phyloP scores from a whole-genome alignment of 768 basidiomycete species.

The Daedaleopsis sinensis region DNA sequence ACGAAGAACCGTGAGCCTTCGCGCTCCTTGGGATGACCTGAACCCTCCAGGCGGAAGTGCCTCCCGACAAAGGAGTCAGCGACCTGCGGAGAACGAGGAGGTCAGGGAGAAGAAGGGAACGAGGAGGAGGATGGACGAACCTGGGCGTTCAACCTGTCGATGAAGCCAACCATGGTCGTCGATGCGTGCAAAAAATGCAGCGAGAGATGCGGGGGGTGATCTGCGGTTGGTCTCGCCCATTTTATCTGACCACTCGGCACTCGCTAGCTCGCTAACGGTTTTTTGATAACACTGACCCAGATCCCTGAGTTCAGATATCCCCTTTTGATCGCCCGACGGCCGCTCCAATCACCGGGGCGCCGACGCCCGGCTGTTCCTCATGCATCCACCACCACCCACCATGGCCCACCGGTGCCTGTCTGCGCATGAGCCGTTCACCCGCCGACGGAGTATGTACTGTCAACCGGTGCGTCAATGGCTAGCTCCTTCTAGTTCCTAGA shows the following conservation, averaged over 20 bases:
- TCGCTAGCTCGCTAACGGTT: no score
- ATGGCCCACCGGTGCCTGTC: no score
- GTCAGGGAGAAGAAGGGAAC: neutral
- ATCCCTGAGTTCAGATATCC: neutral
- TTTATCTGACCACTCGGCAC: neutral
- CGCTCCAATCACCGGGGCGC: no score
- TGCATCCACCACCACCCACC: no score
- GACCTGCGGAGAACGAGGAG: conserved; percentile 22
- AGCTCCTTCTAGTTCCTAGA: no score
- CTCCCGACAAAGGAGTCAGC: conserved; percentile 35
- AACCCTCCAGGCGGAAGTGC: conserved; percentile 39
- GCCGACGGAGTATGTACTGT: no score
- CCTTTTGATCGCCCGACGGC: neutral
- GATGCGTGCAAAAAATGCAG: conserved; percentile 1
- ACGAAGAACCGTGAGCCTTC: conserved; percentile 37
- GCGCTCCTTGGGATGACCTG: conserved; percentile 35
- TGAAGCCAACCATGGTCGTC: conserved; percentile 23
- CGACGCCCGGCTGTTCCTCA: no score
- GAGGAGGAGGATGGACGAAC: conserved; percentile 11
- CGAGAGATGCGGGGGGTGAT: conserved; percentile 1
- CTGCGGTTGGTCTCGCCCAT: neutral
- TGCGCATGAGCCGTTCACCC: no score
- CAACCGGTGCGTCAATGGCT: no score
- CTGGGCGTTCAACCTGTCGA: conserved; percentile 28
- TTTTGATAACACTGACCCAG: neutral